Conservation (phyloP, 1,284 basidiomycete genomes). For the Moniliella sp. region DNA sequence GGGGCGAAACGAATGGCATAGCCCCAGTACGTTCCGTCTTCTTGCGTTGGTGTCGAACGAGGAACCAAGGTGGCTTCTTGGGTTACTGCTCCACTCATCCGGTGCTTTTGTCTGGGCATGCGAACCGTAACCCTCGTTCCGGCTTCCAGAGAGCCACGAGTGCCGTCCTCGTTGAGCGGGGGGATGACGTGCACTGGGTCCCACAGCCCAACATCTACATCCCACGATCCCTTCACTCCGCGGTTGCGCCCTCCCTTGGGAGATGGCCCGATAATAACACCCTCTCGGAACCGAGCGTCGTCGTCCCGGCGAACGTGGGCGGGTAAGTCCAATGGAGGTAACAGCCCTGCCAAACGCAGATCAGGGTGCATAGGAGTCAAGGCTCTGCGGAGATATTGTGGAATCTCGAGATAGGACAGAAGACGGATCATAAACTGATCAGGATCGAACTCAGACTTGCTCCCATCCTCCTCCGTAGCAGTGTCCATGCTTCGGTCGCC, state of each 20-base stretch:
- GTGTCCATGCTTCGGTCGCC: neutral
- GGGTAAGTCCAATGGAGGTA: conserved; percentile 31
- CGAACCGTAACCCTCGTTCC: conserved; percentile 23
- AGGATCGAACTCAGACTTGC: conserved; percentile 9
- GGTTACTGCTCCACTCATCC: neutral
- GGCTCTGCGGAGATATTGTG: conserved; percentile 31
- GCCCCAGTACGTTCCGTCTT: conserved; percentile 27
- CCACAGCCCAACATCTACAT: conserved; percentile 21
- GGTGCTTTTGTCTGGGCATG: conserved; percentile 6
- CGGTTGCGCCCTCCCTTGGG: neutral
- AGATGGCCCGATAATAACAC: conserved; percentile 10
- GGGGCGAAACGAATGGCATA: conserved; percentile 20
- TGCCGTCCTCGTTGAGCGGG: neutral
- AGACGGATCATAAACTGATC: conserved; percentile 21
- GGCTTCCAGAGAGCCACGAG: conserved; percentile 1
- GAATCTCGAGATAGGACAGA: conserved; percentile 33
- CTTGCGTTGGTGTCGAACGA: conserved; percentile 19
- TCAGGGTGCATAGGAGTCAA: conserved; percentile 32
- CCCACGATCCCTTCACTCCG: neutral
- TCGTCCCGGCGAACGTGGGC: conserved; percentile 30
- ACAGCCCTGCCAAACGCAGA: conserved; percentile 26
- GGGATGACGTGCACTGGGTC: conserved; percentile 14
- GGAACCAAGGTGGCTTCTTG: conserved; percentile 10
- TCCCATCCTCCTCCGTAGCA: neutral
- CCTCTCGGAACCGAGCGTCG: conserved; percentile 24